Percentiles rank a stretch among this genome's conserved stretches.
phyloP scores from a whole-genome alignment of 1,139 yeast species.

The Candida tunisiensis region DNA sequence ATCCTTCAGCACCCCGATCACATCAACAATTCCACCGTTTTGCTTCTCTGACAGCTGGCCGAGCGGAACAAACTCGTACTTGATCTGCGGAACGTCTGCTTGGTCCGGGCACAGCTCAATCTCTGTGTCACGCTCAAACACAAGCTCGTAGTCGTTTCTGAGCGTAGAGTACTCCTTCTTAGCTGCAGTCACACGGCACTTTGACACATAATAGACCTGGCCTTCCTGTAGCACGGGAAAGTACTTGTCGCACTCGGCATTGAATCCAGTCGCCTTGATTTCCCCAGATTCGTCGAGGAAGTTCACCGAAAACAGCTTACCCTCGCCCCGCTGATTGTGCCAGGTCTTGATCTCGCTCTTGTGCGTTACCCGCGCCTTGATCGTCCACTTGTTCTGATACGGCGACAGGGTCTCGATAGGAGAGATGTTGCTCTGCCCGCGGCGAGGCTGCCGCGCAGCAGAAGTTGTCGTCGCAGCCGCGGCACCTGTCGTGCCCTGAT shows the following conservation, averaged over 20 bases:
- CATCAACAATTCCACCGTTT: constrained; percentile 56
- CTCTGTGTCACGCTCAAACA: constrained; percentile 63
- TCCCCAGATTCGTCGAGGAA: constrained; percentile 92
- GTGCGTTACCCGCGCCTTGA: constrained; percentile 78
- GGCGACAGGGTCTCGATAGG: constrained; percentile 87
- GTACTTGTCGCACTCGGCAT: constrained; percentile 67
- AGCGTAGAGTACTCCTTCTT: constrained; percentile 77
- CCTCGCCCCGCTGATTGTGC: constrained; percentile 78
- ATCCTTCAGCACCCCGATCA: constrained; percentile 68
- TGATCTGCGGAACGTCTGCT: constrained; percentile 51
- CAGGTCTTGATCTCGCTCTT: constrained; percentile 82
- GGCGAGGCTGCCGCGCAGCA: constrained; percentile 1
- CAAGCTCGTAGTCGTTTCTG: constrained; percentile 77
- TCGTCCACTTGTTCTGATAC: constrained; percentile 79
- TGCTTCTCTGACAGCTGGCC: constrained; percentile 50
- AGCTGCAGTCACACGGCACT: constrained; percentile 67
- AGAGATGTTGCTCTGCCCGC: constrained; percentile 24
- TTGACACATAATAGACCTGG: constrained; percentile 69
- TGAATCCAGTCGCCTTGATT: constrained; percentile 90
- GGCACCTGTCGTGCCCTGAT: neutral
- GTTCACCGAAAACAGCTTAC: constrained; percentile 76
- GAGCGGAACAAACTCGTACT: constrained; percentile 60
- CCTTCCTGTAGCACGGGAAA: constrained; percentile 73
- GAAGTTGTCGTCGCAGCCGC: constrained; percentile 1
- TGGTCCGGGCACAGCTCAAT: constrained; percentile 58